phyloP scores from a whole-genome alignment of 306 rosid genomes.

The Dryas alaskensis region DNA sequence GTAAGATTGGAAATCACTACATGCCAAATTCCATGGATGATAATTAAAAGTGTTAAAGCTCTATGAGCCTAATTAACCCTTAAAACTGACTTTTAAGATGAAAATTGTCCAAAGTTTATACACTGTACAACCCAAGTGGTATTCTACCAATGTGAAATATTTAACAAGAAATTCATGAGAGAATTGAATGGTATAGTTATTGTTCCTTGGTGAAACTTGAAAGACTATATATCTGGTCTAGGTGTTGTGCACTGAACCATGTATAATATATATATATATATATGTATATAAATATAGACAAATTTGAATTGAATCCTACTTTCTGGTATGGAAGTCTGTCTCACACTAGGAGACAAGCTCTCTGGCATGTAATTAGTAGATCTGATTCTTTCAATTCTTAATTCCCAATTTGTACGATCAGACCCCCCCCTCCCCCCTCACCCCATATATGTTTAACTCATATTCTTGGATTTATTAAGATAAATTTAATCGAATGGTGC shows the following conservation, averaged over 20 bases:
- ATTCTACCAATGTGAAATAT: too few relatives aligned
- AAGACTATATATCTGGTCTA: neutral
- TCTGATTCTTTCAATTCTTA: conserved; percentile 39
- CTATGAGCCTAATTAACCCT: too few relatives aligned
- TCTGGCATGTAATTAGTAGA: conserved; percentile 51
- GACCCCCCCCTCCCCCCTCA: neutral
- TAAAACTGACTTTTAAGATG: too few relatives aligned
- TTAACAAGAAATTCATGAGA: too few relatives aligned
- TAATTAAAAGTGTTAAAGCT: too few relatives aligned
- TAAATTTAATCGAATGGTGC: conserved; percentile 13
- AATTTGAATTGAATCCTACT: conserved; percentile 15
- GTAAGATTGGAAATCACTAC: too few relatives aligned
- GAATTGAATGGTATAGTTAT: neutral
- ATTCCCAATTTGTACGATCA: conserved; percentile 6
- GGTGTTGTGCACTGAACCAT: conserved; percentile 6
- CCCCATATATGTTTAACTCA: neutral
- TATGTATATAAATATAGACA: neutral
- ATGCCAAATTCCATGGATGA: too few relatives aligned
- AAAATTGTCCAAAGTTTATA: too few relatives aligned
- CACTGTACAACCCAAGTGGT: too few relatives aligned
- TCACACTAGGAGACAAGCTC: conserved; percentile 53
- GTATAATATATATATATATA: neutral
- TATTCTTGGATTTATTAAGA: conserved; percentile 4
- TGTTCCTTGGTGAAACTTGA: neutral
- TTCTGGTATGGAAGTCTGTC: conserved; percentile 49